These are phyloP conservation scores for Yarrowia phangngaensis DNA, from an alignment of 805 yeast genomes.

Conservation along the genomic window DNA sequence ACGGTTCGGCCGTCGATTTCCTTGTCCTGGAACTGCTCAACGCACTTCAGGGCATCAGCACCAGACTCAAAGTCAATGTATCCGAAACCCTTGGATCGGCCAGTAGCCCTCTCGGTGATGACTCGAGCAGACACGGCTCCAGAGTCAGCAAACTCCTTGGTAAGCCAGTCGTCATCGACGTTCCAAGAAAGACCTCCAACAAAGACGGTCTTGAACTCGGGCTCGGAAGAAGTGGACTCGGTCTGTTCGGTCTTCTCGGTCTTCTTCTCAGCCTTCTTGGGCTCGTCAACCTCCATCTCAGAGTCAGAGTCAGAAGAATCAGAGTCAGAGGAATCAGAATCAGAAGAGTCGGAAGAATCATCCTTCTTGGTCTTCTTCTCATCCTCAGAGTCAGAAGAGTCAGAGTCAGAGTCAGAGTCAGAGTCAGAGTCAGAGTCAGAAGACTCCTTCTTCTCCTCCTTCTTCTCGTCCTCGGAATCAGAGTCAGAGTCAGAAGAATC, in stretches of 20 bases:
- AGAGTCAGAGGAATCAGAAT: constrained; percentile 34
- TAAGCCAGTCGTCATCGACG: constrained; percentile 92
- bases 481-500: constrained; percentile 23
- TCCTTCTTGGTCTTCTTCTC: constrained; percentile 51
- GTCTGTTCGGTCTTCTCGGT: constrained; percentile 42
- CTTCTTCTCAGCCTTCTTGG: constrained; percentile 51
- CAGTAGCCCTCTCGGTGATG: constrained; percentile 85
- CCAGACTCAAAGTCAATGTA: constrained; percentile 88
- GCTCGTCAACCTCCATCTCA: constrained; percentile 43
- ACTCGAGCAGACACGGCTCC: constrained; percentile 95
- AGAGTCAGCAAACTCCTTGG: constrained; percentile 67
- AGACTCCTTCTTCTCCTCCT: constrained; percentile 38
- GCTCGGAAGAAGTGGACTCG: constrained; percentile 38
- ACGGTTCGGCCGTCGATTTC: constrained; percentile 97
- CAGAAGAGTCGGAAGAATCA: constrained; percentile 35
- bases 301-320: constrained; percentile 36
- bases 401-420: constrained; percentile 35
- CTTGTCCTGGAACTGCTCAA: constrained; percentile 78
- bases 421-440: constrained; percentile 30
- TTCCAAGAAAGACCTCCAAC: constrained; percentile 98
- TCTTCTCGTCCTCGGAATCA: constrained; percentile 26
- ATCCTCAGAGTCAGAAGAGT: constrained; percentile 37
- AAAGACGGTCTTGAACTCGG: constrained; percentile 75
- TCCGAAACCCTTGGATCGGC: constrained; percentile 89
- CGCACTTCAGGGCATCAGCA: constrained; percentile 79